phyloP scores from a whole-genome alignment of 2,329 filamentous ascomycete species.

The Cytospora leucostoma region DNA sequence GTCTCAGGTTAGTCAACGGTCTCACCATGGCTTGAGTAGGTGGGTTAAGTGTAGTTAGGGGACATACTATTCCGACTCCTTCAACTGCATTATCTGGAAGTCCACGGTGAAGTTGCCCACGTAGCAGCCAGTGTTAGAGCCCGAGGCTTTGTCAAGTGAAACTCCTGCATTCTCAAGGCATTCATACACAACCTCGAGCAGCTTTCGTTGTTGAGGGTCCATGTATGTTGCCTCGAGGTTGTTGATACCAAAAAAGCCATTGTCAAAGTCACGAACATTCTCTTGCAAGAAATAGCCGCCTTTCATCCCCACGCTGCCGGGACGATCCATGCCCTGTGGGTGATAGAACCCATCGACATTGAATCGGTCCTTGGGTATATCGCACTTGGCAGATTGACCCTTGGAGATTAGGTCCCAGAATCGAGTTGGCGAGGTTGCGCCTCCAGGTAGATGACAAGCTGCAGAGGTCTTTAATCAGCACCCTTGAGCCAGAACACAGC shows the following conservation, averaged over 20 bases:
- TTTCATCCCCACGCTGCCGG: background rate
- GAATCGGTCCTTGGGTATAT: constrained; percentile 6
- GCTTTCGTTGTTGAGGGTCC: constrained; percentile 37
- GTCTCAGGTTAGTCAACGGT: too few species aligned
- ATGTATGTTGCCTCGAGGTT: constrained; percentile 35
- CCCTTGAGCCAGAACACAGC: too few species aligned
- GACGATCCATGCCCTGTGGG: background rate
- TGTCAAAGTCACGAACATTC: constrained; percentile 34
- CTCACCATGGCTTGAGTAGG: too few species aligned
- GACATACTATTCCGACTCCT: background rate
- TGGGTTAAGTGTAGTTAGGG: too few species aligned
- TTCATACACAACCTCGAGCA: constrained; percentile 39
- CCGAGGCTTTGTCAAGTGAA: background rate
- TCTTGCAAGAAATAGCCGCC: constrained; percentile 10
- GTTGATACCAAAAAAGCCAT: constrained; percentile 36
- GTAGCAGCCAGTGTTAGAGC: background rate
- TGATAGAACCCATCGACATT: constrained; percentile 20
- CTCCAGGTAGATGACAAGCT: background rate
- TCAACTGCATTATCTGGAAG: background rate
- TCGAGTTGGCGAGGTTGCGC: background rate
- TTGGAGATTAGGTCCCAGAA: constrained; percentile 5
- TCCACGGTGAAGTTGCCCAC: constrained; percentile 8
- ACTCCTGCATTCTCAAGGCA: background rate
- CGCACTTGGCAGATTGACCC: background rate
- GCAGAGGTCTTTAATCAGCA: too few species aligned